These are phyloP conservation scores for Boletus semigastroideus DNA, from an alignment of 1,284 basidiomycete species.

Conservation along the genomic window DNA sequence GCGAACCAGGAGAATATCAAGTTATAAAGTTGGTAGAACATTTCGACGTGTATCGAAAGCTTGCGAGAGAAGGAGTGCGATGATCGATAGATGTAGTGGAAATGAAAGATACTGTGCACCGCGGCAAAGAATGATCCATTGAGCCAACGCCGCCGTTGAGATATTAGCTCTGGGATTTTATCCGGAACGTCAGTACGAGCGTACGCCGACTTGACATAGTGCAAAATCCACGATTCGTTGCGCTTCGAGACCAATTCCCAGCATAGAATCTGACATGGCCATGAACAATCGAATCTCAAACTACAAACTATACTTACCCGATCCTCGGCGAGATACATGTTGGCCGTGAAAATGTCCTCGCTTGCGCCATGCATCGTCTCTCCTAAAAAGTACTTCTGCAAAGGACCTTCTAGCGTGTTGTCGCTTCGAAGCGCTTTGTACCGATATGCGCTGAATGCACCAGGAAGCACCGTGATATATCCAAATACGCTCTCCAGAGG, in stretches of 20 bases:
- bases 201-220: constrained; percentile 92
- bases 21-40: constrained; percentile 89
- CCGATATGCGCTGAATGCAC: constrained; percentile 90
- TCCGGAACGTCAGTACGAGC: constrained; percentile 91
- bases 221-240: constrained; percentile 84
- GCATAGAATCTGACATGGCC: constrained; percentile 69
- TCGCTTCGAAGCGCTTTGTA: constrained; percentile 93
- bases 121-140: constrained; percentile 98
- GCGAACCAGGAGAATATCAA: constrained; percentile 93
- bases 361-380: constrained; percentile 90
- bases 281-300: constrained; percentile 6
- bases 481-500: constrained; percentile 86
- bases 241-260: constrained; percentile 94
- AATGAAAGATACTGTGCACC: constrained; percentile 86
- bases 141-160: constrained; percentile 91
- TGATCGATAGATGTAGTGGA: constrained; percentile 90
- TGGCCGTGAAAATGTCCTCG: constrained; percentile 89
- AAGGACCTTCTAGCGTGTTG: constrained; percentile 72
- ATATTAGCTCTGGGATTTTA: constrained; percentile 85
- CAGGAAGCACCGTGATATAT: constrained; percentile 90
- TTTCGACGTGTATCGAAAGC: constrained; percentile 92
- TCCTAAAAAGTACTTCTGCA: constrained; percentile 94
- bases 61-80: constrained; percentile 84
- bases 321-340: constrained; percentile 95
- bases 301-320: constrained; percentile 49